phyloP scores from a whole-genome alignment of 805 yeast species.

The Metschnikowia koreensis region DNA sequence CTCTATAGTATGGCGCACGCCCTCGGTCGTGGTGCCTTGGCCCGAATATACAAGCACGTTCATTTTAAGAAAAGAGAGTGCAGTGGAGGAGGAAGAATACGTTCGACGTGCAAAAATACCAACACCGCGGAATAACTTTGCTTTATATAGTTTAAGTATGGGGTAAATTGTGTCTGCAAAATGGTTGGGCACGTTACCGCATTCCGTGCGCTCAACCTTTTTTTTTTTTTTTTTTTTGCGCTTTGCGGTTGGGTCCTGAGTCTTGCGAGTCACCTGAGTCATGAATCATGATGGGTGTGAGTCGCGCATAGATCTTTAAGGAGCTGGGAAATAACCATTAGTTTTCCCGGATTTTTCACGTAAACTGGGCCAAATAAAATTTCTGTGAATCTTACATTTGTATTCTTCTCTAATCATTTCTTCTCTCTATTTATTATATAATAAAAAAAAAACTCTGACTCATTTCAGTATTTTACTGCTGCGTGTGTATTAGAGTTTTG shows the following conservation, averaged over 20 bases:
- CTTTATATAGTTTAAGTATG: neutral
- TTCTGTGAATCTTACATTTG: no score
- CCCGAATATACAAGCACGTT: slow-evolving; percentile 25
- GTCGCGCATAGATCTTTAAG: neutral
- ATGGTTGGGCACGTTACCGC: neutral
- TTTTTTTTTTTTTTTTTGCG: neutral
- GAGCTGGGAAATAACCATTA: no score
- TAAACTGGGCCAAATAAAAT: no score
- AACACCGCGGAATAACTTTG: no score
- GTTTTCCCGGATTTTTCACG: no score
- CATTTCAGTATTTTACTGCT: no score
- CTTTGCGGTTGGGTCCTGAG: neutral
- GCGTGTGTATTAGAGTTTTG: no score
- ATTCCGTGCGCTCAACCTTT: neutral
- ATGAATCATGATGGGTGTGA: neutral
- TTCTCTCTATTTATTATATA: no score
- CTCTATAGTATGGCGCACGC: slow-evolving; percentile 80
- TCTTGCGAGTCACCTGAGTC: neutral
- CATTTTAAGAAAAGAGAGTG: slow-evolving; percentile 7
- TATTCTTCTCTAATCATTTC: no score
- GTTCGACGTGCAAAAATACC: neutral
- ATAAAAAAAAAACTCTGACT: no score
- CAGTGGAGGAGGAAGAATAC: neutral
- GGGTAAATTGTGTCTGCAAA: neutral
- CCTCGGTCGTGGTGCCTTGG: slow-evolving; percentile 84